Base-by-base conservation (phyloP, 495 filamentous ascomycete species). In the Astrothelium subdiscretum region DNA sequence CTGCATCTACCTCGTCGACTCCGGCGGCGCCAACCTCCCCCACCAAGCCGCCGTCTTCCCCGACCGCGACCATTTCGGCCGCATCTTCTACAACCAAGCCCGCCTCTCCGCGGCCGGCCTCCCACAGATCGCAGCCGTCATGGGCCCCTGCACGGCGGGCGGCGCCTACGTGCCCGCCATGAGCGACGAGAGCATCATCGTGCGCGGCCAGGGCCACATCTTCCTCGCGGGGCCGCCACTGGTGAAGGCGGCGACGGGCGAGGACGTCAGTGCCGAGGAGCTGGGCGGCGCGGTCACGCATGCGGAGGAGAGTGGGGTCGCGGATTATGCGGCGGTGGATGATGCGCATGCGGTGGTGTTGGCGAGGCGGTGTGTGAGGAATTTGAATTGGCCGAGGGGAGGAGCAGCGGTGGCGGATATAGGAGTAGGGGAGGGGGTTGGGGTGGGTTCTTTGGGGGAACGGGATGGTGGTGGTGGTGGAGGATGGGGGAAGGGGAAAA, bases 81-180 rank as follows among this genome's bases (percentile, higher is more conserved):
- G 95, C 61, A 96, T 97, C 66, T 98, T 98, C 80, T 98, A 87
- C 78, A 97, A 98, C 77, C 94, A 98, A 74, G 95, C 94, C n/a
- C 80, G 90, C 66, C 97, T 92, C 88, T 85, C 81, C 61, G 81
- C 89, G 8, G 72, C 84, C 24, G 88, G 90, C 10, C 96, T 97
- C 63, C 94, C 94, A 1, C 94, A 98, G 72, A 87, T 98, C 63
- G 85, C 90, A 1, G 90, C 97, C 2, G 94, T 98, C 29, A 96
- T 98, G 94, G 94, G 94, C 0, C 87, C 94, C n/a, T 97, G 92
- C 74, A 96, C 91, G 0, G 91, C 92, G 0, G 94, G 94, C 59
- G 94, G 94, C 32, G 94, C 94, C 26, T 98, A 98, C 72, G 92
- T 97, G 18, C 94, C 94, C 1, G 87, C 87, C 58, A 98, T 98